Evolutionary conservation across 768 basidiomycete species (phyloP).

Genomic region (Psilocybe azurescens): DNA sequence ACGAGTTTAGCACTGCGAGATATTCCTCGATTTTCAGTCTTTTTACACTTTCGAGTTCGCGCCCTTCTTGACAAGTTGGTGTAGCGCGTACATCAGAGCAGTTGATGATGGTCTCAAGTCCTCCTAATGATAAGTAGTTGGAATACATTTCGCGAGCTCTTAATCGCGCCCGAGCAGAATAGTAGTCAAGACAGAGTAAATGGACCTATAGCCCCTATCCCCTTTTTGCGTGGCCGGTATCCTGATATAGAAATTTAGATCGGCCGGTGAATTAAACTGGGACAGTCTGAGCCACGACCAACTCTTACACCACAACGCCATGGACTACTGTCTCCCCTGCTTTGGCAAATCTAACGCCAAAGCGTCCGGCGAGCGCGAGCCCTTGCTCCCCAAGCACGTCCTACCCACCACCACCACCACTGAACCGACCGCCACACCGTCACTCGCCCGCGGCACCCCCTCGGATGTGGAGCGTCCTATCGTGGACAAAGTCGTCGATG

Average conservation of each 20-base stretch:
- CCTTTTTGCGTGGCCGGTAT: neutral
- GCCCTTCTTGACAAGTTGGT: too few species aligned
- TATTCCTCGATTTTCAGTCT: too few species aligned
- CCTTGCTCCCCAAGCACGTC: slow-evolving; percentile 20
- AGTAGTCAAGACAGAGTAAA: neutral
- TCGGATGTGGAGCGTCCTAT: neutral
- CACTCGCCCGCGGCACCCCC: neutral
- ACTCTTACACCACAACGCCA: neutral
- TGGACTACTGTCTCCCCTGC: slow-evolving; percentile 27
- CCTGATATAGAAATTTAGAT: slow-evolving; percentile 8
- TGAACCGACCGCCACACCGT: neutral
- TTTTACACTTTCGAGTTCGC: too few species aligned
- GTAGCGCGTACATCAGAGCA: too few species aligned
- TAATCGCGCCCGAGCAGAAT: neutral
- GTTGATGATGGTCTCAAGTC: too few species aligned
- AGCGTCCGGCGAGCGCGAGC: slow-evolving; percentile 23
- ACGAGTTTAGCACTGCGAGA: too few species aligned
- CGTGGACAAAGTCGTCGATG: slow-evolving; percentile 38
- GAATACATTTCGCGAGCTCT: neutral
- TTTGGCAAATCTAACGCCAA: slow-evolving; percentile 17
- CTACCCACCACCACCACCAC: neutral
- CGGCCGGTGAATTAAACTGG: slow-evolving; percentile 11
- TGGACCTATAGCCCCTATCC: neutral
- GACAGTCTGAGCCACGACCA: neutral
- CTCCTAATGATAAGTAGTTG: too few species aligned